Base-by-base conservation (phyloP, 2,329 filamentous ascomycete genomes). In the Neofusicoccum kwambonambiense region DNA sequence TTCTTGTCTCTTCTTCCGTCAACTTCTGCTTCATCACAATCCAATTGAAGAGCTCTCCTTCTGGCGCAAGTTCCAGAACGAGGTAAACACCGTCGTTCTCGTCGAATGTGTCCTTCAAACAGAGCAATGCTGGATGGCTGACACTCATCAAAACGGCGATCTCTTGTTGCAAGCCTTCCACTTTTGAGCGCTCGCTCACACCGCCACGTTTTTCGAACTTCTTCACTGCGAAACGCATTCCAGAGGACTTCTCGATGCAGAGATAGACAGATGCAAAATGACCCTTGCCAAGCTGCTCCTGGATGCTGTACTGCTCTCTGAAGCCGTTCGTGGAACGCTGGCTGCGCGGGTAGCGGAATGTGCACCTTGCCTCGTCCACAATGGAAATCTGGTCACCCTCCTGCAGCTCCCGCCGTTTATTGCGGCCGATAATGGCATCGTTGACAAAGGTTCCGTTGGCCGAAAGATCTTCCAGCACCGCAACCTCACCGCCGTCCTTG, bases 381-480 rank as follows among this genome's bases (percentile, higher is more conserved):
- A 99, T 89, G 6, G 91, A 90, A 58, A 99, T 90, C 76, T 98
- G 93, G 70, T 99, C 95, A 42, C 91, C 89, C 71, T 98, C 92
- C 70, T 93, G 84, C 34, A 99, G 83, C 75, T 97, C 92, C 65
- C 94, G 87, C 63, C 92, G 86, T 77, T 97, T 92, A 77, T 99
- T 99, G 60, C 94, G 89, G 27, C 95, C 95, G 27, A 99, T 87
- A 35, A 96, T 85, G 15, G 89, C 90, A 71, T 97, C 93, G 73
- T 98, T 98, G 71, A 99, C 90, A 74, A 93, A 99, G 0, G 96
- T 99, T 58, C 95, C 95, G 75, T 99, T 99, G 74, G 89, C 95
- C 6, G 95, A 99, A 19, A 98, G 80, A 76, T 99, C 95, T 76
- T 99, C 93, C 4, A 99, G 78, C 12, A 98, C 86, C 8, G 92